phyloP scores from a whole-genome alignment of 176 grass and related monocot genomes.

The Rhynchospora breviuscula region DNA sequence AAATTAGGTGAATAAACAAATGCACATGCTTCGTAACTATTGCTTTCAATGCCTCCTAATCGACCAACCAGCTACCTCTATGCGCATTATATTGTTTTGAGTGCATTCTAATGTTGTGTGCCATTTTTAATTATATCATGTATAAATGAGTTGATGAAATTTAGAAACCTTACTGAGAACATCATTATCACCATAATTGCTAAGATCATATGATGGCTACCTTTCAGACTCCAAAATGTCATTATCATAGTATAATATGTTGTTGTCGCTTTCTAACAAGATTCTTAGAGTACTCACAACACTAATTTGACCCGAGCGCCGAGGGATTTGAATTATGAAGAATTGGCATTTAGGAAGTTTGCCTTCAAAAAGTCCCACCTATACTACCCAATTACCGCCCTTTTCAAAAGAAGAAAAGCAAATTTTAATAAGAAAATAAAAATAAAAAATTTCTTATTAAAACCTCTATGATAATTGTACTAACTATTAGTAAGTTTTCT shows the following conservation, averaged over 20 bases:
- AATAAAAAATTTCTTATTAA: not conserved
- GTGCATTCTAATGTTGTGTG: not conserved
- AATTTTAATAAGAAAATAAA: not conserved
- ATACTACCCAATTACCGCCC: not conserved
- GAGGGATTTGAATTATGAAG: not conserved
- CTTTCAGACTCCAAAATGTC: not conserved
- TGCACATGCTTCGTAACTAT: not conserved
- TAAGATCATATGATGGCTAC: not conserved
- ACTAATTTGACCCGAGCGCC: not conserved
- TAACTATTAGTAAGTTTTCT: no score
- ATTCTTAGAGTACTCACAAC: not conserved
- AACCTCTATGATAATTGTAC: no score
- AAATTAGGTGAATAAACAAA: not conserved
- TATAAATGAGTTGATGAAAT: not conserved
- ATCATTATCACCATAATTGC: conserved; percentile 17
- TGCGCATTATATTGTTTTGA: not conserved
- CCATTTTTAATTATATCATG: not conserved
- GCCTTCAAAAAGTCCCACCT: not conserved
- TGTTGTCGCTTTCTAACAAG: conserved; percentile 5
- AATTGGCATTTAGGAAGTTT: not conserved
- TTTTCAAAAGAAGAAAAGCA: no score
- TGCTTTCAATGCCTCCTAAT: not conserved
- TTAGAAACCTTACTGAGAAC: not conserved
- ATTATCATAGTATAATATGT: not conserved
- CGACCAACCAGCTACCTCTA: not conserved